Evolutionary conservation across 495 filamentous ascomycete genomes (phyloP).

Genomic region (Podospora conica): DNA sequence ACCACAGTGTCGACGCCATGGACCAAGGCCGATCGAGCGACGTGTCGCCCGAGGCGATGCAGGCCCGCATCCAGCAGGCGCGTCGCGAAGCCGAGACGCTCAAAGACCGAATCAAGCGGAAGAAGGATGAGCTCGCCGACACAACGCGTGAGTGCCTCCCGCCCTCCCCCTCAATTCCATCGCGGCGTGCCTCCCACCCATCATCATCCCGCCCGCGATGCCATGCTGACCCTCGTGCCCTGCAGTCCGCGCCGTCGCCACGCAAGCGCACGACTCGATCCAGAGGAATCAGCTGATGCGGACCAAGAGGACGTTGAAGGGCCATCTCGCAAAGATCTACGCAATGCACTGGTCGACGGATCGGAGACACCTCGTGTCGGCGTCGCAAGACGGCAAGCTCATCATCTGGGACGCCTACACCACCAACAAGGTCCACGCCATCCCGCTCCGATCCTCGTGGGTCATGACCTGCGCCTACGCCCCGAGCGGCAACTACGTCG

Average conservation of each 20-base stretch:
- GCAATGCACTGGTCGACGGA: slow-evolving; percentile 99
- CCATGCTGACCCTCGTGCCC: slow-evolving; percentile 12
- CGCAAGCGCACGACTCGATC: slow-evolving; percentile 78
- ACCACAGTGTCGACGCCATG: slow-evolving; percentile 30
- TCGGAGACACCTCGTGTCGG: slow-evolving; percentile 93
- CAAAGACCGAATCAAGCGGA: slow-evolving; percentile 98
- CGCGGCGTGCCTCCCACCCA: neutral
- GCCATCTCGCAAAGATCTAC: slow-evolving; percentile 98
- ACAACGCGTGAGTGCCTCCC: slow-evolving; percentile 72
- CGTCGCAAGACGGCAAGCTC: slow-evolving; percentile 97
- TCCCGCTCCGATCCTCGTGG: slow-evolving; percentile 97
- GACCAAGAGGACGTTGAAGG: slow-evolving; percentile 89
- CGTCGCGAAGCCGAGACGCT: slow-evolving; percentile 95
- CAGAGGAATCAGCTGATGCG: slow-evolving; percentile 90
- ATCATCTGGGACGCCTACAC: slow-evolving; percentile 99
- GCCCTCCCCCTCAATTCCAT: neutral
- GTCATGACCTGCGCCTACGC: slow-evolving; percentile 99
- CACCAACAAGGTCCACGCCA: slow-evolving; percentile 98
- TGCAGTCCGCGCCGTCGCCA: slow-evolving; percentile 84
- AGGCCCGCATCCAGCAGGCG: slow-evolving; percentile 84
- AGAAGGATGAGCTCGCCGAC: slow-evolving; percentile 98
- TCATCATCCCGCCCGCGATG: slow-evolving; percentile 9
- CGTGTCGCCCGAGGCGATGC: slow-evolving; percentile 56
- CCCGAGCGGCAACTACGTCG: slow-evolving; percentile 95
- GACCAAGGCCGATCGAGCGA: slow-evolving; percentile 48